Evolutionary conservation across 2,329 filamentous ascomycete species (phyloP).

Genomic region (Botrytis tulipae): DNA sequence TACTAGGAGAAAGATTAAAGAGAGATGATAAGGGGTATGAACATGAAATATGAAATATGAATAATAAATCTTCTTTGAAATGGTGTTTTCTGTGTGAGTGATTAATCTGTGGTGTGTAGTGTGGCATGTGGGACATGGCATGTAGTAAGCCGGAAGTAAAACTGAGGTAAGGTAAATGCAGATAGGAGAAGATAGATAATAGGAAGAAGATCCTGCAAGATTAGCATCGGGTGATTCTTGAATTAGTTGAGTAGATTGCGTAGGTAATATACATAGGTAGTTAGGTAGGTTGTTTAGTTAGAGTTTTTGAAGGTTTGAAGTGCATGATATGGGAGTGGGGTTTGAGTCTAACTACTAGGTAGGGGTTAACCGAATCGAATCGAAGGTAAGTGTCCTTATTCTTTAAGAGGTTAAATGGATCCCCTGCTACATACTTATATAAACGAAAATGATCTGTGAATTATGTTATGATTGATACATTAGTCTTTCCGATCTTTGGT

Average conservation of each 20-base stretch:
- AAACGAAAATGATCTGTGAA: neutral
- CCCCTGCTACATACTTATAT: neutral
- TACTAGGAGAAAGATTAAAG: neutral
- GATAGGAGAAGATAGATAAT: neutral
- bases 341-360: neutral
- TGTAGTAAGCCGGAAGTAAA: neutral
- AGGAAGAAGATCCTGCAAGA: neutral
- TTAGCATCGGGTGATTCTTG: neutral
- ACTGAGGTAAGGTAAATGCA: neutral
- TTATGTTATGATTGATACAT: neutral
- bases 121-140: neutral
- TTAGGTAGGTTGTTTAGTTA: neutral
- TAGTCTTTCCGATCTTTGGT: neutral
- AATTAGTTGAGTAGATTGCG: neutral
- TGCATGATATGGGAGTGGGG: neutral
- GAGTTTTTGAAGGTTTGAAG: neutral
- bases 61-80: neutral
- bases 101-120: neutral
- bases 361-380: neutral
- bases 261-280: neutral
- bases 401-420: neutral
- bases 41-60: slow-evolving; percentile 1
- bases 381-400: neutral
- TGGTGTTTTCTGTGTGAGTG: neutral
- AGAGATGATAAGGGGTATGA: too few species aligned